These are phyloP conservation scores for Kwoniella pini DNA, from an alignment of 768 basidiomycete genomes.

Conservation along the genomic window DNA sequence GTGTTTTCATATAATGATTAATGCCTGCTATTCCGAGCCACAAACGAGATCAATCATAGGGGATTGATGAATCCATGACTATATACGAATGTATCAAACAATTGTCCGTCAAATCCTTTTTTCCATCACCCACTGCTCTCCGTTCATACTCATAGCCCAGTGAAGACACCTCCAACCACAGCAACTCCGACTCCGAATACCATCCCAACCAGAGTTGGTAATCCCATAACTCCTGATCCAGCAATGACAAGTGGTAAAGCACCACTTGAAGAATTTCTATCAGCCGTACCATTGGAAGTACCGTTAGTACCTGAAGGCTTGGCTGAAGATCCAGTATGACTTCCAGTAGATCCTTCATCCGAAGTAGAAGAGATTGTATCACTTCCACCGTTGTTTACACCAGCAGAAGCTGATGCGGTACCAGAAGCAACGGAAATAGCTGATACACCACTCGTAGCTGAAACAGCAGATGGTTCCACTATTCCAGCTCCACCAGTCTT, in stretches of 20 bases:
- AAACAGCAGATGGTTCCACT: background rate
- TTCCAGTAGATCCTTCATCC: background rate
- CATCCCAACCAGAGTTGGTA: background rate
- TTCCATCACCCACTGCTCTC: too few relatives aligned
- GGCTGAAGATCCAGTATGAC: background rate
- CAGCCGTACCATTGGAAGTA: conserved; percentile 3
- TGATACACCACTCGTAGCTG: background rate
- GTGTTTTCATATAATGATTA: too few relatives aligned
- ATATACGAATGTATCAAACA: too few relatives aligned
- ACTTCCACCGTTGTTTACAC: background rate
- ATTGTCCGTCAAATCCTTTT: too few relatives aligned
- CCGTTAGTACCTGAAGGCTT: background rate
- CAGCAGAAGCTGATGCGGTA: conserved; percentile 1
- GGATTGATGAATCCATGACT: too few relatives aligned
- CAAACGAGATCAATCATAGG: too few relatives aligned
- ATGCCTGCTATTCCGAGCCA: too few relatives aligned
- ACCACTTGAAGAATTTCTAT: conserved; percentile 12
- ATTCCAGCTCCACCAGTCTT: background rate
- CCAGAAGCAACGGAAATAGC: background rate
- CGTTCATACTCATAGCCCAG: conserved; percentile 1
- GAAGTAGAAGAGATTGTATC: background rate
- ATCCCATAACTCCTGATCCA: conserved; percentile 2
- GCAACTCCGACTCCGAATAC: background rate
- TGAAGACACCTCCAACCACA: conserved; percentile 7
- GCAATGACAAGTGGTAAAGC: background rate